Base-by-base conservation (phyloP, 371 early-diverging fungal genomes). In the Conidiobolus incongruus region DNA sequence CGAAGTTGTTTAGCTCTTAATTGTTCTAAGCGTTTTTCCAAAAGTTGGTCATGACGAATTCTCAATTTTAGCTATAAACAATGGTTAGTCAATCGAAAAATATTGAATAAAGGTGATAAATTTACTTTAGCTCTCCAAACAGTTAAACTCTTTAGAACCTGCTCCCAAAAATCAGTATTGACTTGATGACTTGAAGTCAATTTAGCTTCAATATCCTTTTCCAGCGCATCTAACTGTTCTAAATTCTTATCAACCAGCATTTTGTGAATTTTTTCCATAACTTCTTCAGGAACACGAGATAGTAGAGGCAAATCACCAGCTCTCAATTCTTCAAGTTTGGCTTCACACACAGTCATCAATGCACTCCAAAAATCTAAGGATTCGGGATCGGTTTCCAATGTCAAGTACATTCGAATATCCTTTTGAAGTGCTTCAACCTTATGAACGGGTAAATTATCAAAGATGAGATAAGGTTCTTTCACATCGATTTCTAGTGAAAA, bases 101-200 rank as follows among this genome's bases (percentile, higher is more conserved):
- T n/a, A n/a, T n/a, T n/a, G n/a, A n/a, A n/a, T n/a, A n/a, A n/a
- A n/a, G n/a, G n/a, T 20, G 17, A 35, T 30, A 38, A 30, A 19
- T 17, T 19, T 42, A 58, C 67, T 50, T 79, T 81, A 10, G 90
- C 80, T 54, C 78, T 83, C 64, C 77, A 81, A 0, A 90, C 81
- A 3, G 70, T 65, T 38, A 89, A 48, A 28, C 75, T 72, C 35
- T 73, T 70, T 32, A 88, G 53, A 11, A 81, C 55, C 0, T 76
- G 73, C 43, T 90, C 92, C 94, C 94, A 94, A 53, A 87, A 94
- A 35, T 91, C 94, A 1, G 83, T 79, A 54, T 93, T 92, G 13
- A 90, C 70, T 2, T 82, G 81, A 23, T 63, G 71, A 28, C 65
- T 66, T 1, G 68, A 65, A 0, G 50, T 47, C n/a, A 93, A 56